These are phyloP conservation scores for Aegilops bicornis DNA, from an alignment of 176 grass and related monocot genomes.

Conservation along the genomic window DNA sequence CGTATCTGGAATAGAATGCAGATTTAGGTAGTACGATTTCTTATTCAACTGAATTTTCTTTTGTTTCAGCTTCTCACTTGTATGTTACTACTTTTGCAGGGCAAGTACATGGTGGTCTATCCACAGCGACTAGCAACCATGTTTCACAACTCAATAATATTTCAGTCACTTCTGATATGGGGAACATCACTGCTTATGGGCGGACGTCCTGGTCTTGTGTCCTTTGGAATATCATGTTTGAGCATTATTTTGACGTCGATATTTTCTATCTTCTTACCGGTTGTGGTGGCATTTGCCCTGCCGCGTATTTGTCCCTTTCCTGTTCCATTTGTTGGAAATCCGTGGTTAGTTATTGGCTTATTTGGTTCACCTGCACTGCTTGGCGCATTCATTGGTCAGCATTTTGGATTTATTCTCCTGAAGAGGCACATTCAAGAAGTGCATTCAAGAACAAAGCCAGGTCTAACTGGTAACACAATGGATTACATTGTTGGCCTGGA, in stretches of 20 bases:
- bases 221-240: constrained; percentile 73
- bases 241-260: constrained; percentile 75
- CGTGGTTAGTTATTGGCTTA: constrained; percentile 87
- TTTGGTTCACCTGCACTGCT: constrained; percentile 88
- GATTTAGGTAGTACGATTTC: constrained; percentile 5
- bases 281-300: constrained; percentile 64
- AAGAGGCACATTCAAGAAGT: constrained; percentile 41
- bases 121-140: constrained; percentile 71
- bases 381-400: constrained; percentile 88
- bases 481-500: constrained; percentile 63
- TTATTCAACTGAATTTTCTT: background rate
- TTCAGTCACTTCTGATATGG: constrained; percentile 88
- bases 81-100: constrained; percentile 48
- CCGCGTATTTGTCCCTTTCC: constrained; percentile 68
- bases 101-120: constrained; percentile 95
- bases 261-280: constrained; percentile 71
- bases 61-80: background rate
- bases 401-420: constrained; percentile 68
- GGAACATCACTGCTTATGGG: constrained; percentile 88
- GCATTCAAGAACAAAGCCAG: constrained; percentile 43
- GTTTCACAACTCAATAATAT: constrained; percentile 93
- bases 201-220: constrained; percentile 55
- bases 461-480: constrained; percentile 22
- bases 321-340: constrained; percentile 68
- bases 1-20: background rate